Conservation (phyloP, 306 rosid species). For the Acacia crassicarpa region DNA sequence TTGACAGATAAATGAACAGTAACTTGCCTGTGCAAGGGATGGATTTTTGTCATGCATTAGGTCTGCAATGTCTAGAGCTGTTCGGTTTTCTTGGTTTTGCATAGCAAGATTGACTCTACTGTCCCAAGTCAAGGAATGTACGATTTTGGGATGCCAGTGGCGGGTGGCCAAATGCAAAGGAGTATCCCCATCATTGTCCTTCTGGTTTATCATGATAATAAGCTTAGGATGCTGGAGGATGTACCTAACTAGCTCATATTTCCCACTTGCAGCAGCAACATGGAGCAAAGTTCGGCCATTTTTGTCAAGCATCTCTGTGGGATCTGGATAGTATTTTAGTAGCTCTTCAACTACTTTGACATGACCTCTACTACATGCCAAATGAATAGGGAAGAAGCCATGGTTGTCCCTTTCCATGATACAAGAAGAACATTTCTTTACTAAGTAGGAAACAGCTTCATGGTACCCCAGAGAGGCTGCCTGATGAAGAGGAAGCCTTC, state of each 20-base stretch:
- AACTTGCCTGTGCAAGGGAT: slow-evolving; percentile 21
- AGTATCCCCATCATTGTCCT: slow-evolving; percentile 12
- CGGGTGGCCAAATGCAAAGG: slow-evolving; percentile 41
- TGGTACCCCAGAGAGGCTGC: slow-evolving; percentile 32
- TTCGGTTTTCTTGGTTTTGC: not conserved
- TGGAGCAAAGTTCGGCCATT: slow-evolving; percentile 13
- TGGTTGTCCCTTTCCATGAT: not conserved
- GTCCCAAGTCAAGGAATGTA: slow-evolving; percentile 8
- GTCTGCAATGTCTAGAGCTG: slow-evolving; percentile 1
- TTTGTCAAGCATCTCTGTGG: slow-evolving; percentile 18
- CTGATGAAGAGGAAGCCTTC: slow-evolving; percentile 23
- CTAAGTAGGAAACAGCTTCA: slow-evolving; percentile 26
- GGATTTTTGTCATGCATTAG: not conserved
- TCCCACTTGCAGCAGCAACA: slow-evolving; percentile 21
- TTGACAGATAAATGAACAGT: not conserved
- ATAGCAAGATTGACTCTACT: not conserved
- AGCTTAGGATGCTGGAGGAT: not conserved
- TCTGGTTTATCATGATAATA: slow-evolving; percentile 23
- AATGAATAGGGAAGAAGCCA: slow-evolving; percentile 29
- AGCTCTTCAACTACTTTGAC: slow-evolving; percentile 6
- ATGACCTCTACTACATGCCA: slow-evolving; percentile 22
- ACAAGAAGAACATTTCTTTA: not conserved
- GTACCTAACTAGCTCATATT: not conserved
- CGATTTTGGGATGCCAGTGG: slow-evolving; percentile 4
- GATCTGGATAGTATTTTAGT: slow-evolving; percentile 13